phyloP scores from a whole-genome alignment of 305 asterid species.

The Fraxinus baroniana region DNA sequence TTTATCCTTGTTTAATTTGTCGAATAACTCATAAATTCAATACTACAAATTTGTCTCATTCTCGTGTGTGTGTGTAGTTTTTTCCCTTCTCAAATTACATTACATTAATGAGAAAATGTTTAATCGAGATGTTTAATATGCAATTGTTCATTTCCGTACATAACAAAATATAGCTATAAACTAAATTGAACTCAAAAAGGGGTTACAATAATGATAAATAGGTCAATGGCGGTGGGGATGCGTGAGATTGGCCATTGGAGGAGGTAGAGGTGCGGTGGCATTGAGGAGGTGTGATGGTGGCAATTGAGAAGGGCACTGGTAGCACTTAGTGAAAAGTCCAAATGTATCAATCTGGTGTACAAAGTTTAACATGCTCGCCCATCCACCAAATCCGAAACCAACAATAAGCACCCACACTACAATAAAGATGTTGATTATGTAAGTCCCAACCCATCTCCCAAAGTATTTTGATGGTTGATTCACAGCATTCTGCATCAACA shows the following conservation, averaged over 20 bases:
- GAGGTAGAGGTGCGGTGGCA: conserved; percentile 44
- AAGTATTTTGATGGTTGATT: conserved; percentile 78
- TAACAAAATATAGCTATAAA: conserved; percentile 4
- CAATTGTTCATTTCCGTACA: conserved; percentile 12
- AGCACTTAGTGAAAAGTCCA: conserved; percentile 88
- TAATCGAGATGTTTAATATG: not conserved
- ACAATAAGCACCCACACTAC: conserved; percentile 80
- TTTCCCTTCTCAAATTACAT: too few species aligned
- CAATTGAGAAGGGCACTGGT: conserved; percentile 65
- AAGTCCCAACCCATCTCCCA: conserved; percentile 82
- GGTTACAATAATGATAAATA: conserved; percentile 10
- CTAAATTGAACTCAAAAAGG: conserved; percentile 2
- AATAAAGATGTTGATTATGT: conserved; percentile 64
- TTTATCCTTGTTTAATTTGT: not conserved
- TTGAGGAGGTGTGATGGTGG: conserved; percentile 25
- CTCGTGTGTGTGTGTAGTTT: too few species aligned
- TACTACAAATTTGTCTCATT: not conserved
- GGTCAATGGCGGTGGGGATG: conserved; percentile 28
- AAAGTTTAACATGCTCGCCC: conserved; percentile 82
- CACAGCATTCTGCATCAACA: conserved; percentile 69
- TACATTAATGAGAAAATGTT: not conserved
- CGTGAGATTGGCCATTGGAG: conserved; percentile 36
- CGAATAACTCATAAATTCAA: not conserved
- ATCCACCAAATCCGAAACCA: conserved; percentile 90
- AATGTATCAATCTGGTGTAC: conserved; percentile 83